Base-by-base conservation (phyloP, 106 monocot genomes). In the Vanilla planifolia region DNA sequence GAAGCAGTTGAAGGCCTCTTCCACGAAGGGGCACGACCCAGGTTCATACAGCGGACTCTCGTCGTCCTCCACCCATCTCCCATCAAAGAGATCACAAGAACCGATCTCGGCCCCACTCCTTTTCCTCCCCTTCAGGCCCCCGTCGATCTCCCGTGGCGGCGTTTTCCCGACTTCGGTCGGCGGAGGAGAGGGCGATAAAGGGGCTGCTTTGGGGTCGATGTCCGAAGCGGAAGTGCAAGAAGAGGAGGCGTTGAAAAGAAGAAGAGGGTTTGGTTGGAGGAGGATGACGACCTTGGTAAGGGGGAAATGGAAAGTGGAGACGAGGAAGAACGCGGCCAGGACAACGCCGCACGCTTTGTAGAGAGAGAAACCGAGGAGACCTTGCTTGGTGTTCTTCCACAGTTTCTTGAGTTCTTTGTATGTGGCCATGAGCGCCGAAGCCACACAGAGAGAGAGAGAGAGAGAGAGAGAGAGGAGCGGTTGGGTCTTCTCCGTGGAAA, bases 11-110 rank as follows among this genome's bases (percentile, higher is more conserved):
- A 76, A 81, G 15, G 75, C 55, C 3, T 63, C 64, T 33, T 81
- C 81, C 1, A 81, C 28, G 63, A 68, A 72, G 51, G 81, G 81
- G 57, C 81, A 81, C 26, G 76, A 64, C 24, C 81, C 81, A 10
- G 66, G 62, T 3, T 51, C 39, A 9, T 66, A 66, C 36, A 59
- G 22, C 3, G 33, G 40, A 63, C 56, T 22, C 23, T 51, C 59
- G 67, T 59, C 16, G 46, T 28, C 47, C 51, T 33, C 42, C 62
- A 81, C 72, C 81, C 80, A 75, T 50, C 63, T 64, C 47, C 75
- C 75, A 14, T 69, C 69, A 37, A 75, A 75, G 6, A 75, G 19
- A 69, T 75, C 64, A 35, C 69, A 75, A 5, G 24, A 0, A 16
- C 16, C 4, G 0, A 5, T 14, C 13, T 53, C 30, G 8, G 13